phyloP scores from a whole-genome alignment of 2,329 filamentous ascomycete species.

The Ophiocordyceps australis region DNA sequence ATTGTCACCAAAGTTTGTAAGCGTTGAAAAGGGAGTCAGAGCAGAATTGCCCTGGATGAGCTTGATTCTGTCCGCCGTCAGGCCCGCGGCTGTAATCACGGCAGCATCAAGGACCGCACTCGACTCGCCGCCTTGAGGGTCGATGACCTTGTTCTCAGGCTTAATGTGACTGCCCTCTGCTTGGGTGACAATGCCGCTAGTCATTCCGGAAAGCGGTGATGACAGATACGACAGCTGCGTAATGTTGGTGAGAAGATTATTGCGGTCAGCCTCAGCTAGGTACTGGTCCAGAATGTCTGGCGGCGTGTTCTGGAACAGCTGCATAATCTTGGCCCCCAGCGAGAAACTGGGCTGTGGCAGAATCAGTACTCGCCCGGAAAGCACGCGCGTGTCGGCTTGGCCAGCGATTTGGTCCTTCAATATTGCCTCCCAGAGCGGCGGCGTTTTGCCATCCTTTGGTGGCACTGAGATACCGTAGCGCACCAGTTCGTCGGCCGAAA shows the following conservation, averaged over 20 bases:
- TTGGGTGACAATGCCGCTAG: slow-evolving; percentile 12
- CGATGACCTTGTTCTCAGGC: slow-evolving; percentile 9
- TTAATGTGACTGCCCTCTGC: slow-evolving; percentile 20
- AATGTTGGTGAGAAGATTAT: slow-evolving; percentile 1
- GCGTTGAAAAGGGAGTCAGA: slow-evolving; percentile 16
- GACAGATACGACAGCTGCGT: slow-evolving; percentile 8
- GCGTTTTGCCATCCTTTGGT: not conserved
- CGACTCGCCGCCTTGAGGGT: slow-evolving; percentile 2
- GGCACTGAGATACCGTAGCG: slow-evolving; percentile 3
- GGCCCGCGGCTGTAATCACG: slow-evolving; percentile 5
- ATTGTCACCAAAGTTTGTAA: slow-evolving; percentile 6
- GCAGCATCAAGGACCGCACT: slow-evolving; percentile 1
- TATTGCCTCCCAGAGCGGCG: slow-evolving; percentile 2
- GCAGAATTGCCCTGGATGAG: slow-evolving; percentile 8
- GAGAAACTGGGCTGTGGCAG: slow-evolving; percentile 20
- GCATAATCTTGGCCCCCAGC: slow-evolving; percentile 12
- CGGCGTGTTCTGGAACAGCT: slow-evolving; percentile 13
- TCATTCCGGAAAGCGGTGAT: slow-evolving; percentile 13
- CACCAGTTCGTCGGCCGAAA: slow-evolving; percentile 1
- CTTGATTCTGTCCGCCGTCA: slow-evolving; percentile 5
- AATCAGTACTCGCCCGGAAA: slow-evolving; percentile 18
- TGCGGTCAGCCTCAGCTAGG: slow-evolving; percentile 3
- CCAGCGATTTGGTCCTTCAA: not conserved
- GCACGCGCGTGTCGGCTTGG: slow-evolving; percentile 6
- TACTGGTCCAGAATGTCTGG: slow-evolving; percentile 4